Evolutionary conservation across 2,329 filamentous ascomycete genomes (phyloP).

Genomic region (Corinectria fuckeliana): DNA sequence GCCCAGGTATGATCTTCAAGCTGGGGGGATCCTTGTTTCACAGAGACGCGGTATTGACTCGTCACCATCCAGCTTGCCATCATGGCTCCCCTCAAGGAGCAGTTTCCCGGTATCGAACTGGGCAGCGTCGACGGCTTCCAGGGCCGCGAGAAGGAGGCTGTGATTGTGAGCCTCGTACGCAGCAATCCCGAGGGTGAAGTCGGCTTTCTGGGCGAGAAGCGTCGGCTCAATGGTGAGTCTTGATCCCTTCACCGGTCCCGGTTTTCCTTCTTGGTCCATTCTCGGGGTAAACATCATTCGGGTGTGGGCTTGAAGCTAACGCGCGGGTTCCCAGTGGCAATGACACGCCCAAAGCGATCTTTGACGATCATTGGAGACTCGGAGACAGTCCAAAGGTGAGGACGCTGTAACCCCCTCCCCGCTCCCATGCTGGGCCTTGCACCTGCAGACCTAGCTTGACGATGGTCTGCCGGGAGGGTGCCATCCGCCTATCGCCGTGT

Average conservation of each 20-base stretch:
- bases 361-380: slow-evolving; percentile 92
- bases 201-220: slow-evolving; percentile 90
- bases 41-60: slow-evolving; percentile 26
- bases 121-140: slow-evolving; percentile 98
- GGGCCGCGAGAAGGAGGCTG: slow-evolving; percentile 94
- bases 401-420: slow-evolving; percentile 38
- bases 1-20: slow-evolving; percentile 67
- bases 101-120: slow-evolving; percentile 86
- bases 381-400: slow-evolving; percentile 88
- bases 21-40: slow-evolving; percentile 9
- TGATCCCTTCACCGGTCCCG: slow-evolving; percentile 10
- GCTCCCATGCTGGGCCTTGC: slow-evolving; percentile 17
- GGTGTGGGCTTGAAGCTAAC: slow-evolving; percentile 26
- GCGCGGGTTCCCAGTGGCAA: slow-evolving; percentile 77
- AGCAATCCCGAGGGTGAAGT: slow-evolving; percentile 89
- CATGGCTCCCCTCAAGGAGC: slow-evolving; percentile 80
- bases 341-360: slow-evolving; percentile 93
- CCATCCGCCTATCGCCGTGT: slow-evolving; percentile 30
- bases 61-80: slow-evolving; percentile 68
- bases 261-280: slow-evolving; percentile 1
- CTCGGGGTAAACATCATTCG: slow-evolving; percentile 4
- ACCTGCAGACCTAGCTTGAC: slow-evolving; percentile 19
- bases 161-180: slow-evolving; percentile 91
- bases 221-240: slow-evolving; percentile 83
- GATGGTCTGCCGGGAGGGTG: slow-evolving; percentile 27